Evolutionary conservation across 2,329 filamentous ascomycete genomes (phyloP).

Genomic region (Anthostomella pinea): DNA sequence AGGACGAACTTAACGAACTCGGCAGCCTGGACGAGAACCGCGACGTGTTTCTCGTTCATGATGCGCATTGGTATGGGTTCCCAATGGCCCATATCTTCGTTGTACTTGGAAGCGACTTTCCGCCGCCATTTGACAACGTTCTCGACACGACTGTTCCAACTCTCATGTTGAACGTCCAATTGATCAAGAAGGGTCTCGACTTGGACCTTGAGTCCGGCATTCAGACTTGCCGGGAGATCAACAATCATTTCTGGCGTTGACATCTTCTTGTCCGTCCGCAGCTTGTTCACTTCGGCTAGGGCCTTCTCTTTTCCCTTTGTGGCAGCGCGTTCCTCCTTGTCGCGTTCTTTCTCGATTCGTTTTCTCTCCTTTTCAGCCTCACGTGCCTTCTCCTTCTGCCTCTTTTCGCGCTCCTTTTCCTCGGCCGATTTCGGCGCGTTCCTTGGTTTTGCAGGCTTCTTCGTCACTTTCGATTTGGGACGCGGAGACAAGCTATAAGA

Average conservation of each 20-base stretch:
- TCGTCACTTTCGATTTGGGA: conserved; percentile 17
- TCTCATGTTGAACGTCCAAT: conserved; percentile 45
- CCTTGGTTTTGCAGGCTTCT: conserved; percentile 4
- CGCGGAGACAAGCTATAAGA: conserved; percentile 16
- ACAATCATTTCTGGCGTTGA: conserved; percentile 77
- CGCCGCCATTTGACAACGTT: conserved; percentile 66
- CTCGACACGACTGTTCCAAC: conserved; percentile 45
- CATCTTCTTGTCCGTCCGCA: conserved; percentile 69
- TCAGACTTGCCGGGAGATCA: conserved; percentile 59
- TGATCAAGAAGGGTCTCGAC: conserved; percentile 49
- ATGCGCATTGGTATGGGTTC: conserved; percentile 56
- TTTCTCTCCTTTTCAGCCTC: conserved; percentile 55
- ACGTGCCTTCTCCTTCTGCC: conserved; percentile 46
- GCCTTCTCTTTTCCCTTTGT: conserved; percentile 66
- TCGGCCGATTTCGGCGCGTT: conserved; percentile 29
- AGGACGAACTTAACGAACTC: conserved; percentile 63
- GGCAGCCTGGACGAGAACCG: conserved; percentile 60
- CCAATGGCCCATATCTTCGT: conserved; percentile 61
- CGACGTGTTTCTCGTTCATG: conserved; percentile 56
- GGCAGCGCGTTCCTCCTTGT: conserved; percentile 58
- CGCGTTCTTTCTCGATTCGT: conserved; percentile 53
- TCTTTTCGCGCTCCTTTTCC: conserved; percentile 39
- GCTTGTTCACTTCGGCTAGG: conserved; percentile 69
- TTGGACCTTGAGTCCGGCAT: conserved; percentile 43
- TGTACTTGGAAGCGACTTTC: conserved; percentile 62